Evolutionary conservation across 2,329 filamentous ascomycete species (phyloP).

Genomic region (Fusarium miscanthi): DNA sequence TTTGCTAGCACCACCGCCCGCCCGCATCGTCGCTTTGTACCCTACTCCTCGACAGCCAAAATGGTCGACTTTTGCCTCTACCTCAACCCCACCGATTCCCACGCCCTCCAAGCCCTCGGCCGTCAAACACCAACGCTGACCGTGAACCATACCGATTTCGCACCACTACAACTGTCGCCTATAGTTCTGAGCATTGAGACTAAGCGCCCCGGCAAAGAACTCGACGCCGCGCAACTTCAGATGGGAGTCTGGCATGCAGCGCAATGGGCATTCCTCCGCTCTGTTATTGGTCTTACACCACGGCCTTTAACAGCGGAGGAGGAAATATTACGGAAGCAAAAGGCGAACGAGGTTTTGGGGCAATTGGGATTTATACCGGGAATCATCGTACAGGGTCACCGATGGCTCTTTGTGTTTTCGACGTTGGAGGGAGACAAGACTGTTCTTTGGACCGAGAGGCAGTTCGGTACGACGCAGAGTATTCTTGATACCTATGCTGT

Average conservation of each 20-base stretch:
- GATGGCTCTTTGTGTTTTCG: conserved; percentile 38
- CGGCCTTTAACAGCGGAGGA: neutral
- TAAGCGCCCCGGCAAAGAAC: conserved; percentile 21
- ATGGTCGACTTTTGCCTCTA: conserved; percentile 32
- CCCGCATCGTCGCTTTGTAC: neutral
- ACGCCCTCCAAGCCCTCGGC: conserved; percentile 17
- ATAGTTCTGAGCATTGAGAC: conserved; percentile 32
- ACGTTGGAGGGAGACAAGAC: conserved; percentile 24
- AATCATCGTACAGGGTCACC: conserved; percentile 33
- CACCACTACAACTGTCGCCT: conserved; percentile 11
- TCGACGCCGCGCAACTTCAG: conserved; percentile 21
- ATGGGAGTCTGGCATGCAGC: conserved; percentile 33
- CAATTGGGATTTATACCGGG: conserved; percentile 34
- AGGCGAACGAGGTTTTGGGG: neutral
- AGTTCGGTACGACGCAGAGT: conserved; percentile 33
- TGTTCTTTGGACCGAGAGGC: conserved; percentile 28
- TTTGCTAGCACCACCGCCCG: conserved; percentile 2
- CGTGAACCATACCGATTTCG: conserved; percentile 31
- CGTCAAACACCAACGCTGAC: conserved; percentile 12
- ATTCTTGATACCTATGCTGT: conserved; percentile 26
- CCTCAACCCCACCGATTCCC: neutral
- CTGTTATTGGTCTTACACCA: neutral
- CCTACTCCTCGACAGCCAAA: conserved; percentile 18
- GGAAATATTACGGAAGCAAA: neutral
- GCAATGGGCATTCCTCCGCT: conserved; percentile 27